Conservation (phyloP, 2,329 filamentous ascomycete species). For the Zymoseptoria brevis region DNA sequence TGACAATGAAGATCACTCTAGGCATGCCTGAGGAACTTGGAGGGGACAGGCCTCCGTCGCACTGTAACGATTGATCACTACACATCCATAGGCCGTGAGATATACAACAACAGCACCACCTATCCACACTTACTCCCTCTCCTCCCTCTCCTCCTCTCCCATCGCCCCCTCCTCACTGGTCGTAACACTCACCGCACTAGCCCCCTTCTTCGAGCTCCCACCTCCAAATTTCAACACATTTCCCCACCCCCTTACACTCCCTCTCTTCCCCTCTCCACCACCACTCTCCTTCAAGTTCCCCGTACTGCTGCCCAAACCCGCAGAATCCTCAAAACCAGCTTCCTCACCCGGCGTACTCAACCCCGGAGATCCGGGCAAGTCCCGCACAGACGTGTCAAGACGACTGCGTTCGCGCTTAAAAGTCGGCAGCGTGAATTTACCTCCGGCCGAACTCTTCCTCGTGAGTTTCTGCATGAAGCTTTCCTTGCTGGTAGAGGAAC, state of each 20-base stretch:
- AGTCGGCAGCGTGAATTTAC: conserved; percentile 36
- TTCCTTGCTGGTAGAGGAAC: conserved; percentile 34
- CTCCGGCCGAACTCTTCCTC: conserved; percentile 37
- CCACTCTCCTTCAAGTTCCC: conserved; percentile 33
- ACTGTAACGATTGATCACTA: neutral
- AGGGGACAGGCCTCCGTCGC: too few relatives aligned
- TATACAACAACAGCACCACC: neutral
- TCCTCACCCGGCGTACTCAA: conserved; percentile 21
- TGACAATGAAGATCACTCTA: too few relatives aligned
- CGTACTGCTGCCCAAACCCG: conserved; percentile 16
- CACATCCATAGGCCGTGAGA: neutral
- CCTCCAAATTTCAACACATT: conserved; percentile 37
- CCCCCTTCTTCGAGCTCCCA: conserved; percentile 18
- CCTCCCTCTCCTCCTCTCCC: conserved; percentile 10
- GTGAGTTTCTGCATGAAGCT: conserved; percentile 44
- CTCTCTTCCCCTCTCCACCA: conserved; percentile 29
- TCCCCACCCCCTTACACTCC: conserved; percentile 37
- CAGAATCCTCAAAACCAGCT: conserved; percentile 30
- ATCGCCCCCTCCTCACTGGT: conserved; percentile 33
- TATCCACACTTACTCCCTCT: neutral
- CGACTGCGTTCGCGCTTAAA: conserved; percentile 32
- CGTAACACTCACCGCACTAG: conserved; percentile 40
- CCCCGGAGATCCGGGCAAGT: too few relatives aligned
- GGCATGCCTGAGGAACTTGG: too few relatives aligned
- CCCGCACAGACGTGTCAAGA: conserved; percentile 19